Conservation (phyloP, 306 rosid genomes). For the cucumber (Cucumis sativus) region Cucumber_9930_V3 NC_026657.2:21927501-21928000, state of each 20-base stretch:
- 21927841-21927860: too few relatives aligned
- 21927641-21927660: conserved; percentile 15
- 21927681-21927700: conserved; percentile 41
- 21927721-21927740: conserved; percentile 44
- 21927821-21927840: conserved; percentile 29
- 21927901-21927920: background rate
- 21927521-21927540: too few relatives aligned
- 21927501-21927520: background rate
- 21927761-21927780: conserved; percentile 38
- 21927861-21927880: too few relatives aligned
- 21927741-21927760: conserved; percentile 65
- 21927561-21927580: background rate
- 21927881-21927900: background rate
- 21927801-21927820: conserved; percentile 95
- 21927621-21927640: background rate
- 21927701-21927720: background rate
- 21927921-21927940: conserved; percentile 3
- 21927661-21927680: conserved; percentile 73
- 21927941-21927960: conserved; percentile 89
- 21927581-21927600: background rate
- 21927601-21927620: background rate
- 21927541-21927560: background rate
- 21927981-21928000: conserved; percentile 70
- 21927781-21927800: conserved; percentile 72
- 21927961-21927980: conserved; percentile 19